Base-by-base conservation (phyloP, 192 early-diverging fungal genomes). In the Spinellus fusiger region DNA sequence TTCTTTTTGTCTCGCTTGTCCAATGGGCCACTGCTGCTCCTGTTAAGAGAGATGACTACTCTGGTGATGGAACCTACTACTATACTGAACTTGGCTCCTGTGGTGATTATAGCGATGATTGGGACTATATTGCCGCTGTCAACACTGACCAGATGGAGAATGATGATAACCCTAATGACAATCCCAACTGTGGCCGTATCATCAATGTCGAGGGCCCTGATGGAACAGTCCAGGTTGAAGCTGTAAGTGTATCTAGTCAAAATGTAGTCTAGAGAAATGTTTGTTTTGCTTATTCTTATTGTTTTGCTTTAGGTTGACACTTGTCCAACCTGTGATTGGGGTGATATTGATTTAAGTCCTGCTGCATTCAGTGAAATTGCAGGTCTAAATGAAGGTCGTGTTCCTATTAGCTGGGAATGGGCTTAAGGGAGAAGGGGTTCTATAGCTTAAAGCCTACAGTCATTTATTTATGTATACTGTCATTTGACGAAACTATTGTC, bases 1-100 rank as follows among this genome's bases (percentile, higher is more conserved):
- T n/a, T n/a, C n/a, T n/a, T n/a, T n/a, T n/a, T n/a, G n/a, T n/a
- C n/a, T n/a, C n/a, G n/a, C n/a, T n/a, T n/a, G n/a, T n/a, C n/a
- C n/a, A n/a, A n/a, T n/a, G n/a, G n/a, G n/a, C n/a, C n/a, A n/a
- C n/a, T n/a, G n/a, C n/a, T n/a, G n/a, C n/a, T n/a, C n/a, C n/a
- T n/a, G n/a, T n/a, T n/a, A n/a, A n/a, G n/a, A 57, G 23, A 4
- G 25, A 25, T 10, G 15, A 28, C 16, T 58, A 31, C 40, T 47
- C 62, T 0, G 81, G 81, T n/a, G 75, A 83, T n/a, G 81, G 79
- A 20, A 83, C 81, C 0, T 83, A 59, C 31, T 83, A 74, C 40
- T 63, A 66, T 18, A 31, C 59, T 34, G 81, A 79, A 4, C 53
- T 76, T 1, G 79, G 81, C 4, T 71, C 81, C 0, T 83, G 81